phyloP scores from a whole-genome alignment of 2,329 filamentous ascomycete genomes.

The Ustilaginoidea virens region DNA sequence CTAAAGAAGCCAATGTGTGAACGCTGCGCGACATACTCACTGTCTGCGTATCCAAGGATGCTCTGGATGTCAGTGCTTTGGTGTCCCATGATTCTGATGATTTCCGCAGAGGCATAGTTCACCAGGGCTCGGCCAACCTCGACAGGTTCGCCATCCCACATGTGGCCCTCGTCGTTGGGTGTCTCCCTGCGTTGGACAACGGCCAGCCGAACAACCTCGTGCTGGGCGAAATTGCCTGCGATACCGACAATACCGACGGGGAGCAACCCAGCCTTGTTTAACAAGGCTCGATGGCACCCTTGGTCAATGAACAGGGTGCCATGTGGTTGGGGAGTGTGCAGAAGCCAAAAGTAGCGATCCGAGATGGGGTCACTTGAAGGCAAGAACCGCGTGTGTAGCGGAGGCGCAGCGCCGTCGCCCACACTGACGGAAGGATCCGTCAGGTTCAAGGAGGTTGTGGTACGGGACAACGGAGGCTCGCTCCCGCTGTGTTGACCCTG shows the following conservation, averaged over 20 bases:
- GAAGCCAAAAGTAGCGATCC: constrained; percentile 92
- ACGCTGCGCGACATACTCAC: constrained; percentile 79
- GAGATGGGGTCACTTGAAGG: constrained; percentile 72
- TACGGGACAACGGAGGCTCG: constrained; percentile 17
- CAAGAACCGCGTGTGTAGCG: constrained; percentile 82
- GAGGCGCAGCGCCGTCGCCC: constrained; percentile 18
- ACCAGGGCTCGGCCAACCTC: constrained; percentile 84
- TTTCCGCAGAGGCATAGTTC: constrained; percentile 82
- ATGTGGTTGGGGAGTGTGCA: constrained; percentile 81
- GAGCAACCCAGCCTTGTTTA: constrained; percentile 72
- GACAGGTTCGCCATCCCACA: constrained; percentile 34
- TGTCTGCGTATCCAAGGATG: constrained; percentile 80
- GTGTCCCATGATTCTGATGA: constrained; percentile 68
- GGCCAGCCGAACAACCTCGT: constrained; percentile 78
- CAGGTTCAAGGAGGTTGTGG: constrained; percentile 26
- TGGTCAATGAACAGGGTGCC: constrained; percentile 85
- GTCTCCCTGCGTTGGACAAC: constrained; percentile 50
- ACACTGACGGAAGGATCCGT: constrained; percentile 9
- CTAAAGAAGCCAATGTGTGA: constrained; percentile 73
- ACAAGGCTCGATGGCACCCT: constrained; percentile 70
- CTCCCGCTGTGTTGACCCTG: constrained; percentile 6
- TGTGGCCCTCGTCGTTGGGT: constrained; percentile 25
- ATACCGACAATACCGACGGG: constrained; percentile 86
- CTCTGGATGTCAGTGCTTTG: constrained; percentile 68
- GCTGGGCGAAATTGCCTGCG: constrained; percentile 75